A percentile compares a stretch with the other conserved stretches of the same genome.
Conservation (phyloP, 2,329 filamentous ascomycete genomes). For the Colletotrichum magnum region DNA sequence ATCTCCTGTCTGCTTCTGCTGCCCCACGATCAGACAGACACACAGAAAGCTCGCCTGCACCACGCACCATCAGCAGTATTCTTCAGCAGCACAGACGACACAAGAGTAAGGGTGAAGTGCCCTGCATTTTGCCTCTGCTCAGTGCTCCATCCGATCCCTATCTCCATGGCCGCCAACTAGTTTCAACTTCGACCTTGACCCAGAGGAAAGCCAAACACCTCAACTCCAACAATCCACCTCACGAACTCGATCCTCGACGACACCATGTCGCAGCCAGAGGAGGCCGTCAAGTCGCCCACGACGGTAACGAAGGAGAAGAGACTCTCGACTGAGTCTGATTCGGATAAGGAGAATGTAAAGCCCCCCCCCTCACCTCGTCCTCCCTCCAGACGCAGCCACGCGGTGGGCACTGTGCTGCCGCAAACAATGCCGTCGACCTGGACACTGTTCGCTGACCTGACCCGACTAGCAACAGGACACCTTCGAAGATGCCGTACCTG, state of each 20-base stretch:
- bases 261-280: constrained; percentile 53
- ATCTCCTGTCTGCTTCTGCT: constrained; percentile 1
- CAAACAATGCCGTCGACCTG: neutral
- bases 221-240: constrained; percentile 15
- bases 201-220: constrained; percentile 7
- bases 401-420: neutral
- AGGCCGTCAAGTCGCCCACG: constrained; percentile 44
- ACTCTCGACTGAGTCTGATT: constrained; percentile 34
- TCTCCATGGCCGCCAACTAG: constrained; percentile 40
- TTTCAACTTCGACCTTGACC: constrained; percentile 25
- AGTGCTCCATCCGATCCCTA: constrained; percentile 23
- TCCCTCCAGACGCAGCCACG: constrained; percentile 29
- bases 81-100: constrained; percentile 38
- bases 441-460: constrained; percentile 22
- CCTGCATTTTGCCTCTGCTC: constrained; percentile 23
- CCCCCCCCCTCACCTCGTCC: constrained; percentile 29
- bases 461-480: constrained; percentile 67
- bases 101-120: neutral
- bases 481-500: constrained; percentile 84
- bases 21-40: constrained; percentile 16
- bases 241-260: constrained; percentile 32
- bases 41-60: constrained; percentile 2
- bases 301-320: constrained; percentile 41
- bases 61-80: constrained; percentile 10
- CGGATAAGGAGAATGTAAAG: constrained; percentile 42